phyloP scores from a whole-genome alignment of 768 basidiomycete species.

The Suillus placidus region DNA sequence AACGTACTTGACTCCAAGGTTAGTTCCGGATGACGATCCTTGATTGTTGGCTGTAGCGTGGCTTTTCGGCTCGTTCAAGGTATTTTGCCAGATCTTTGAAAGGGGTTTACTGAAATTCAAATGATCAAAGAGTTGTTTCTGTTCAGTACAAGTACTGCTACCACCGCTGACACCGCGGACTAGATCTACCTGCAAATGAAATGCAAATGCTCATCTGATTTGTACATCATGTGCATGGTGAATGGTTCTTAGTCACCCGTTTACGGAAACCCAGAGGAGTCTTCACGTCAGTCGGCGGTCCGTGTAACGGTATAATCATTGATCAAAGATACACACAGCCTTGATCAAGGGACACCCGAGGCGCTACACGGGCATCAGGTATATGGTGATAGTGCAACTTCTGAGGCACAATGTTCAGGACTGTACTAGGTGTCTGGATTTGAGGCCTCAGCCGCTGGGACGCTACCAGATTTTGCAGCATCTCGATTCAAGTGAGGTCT shows the following conservation, averaged over 20 bases:
- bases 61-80: not conserved
- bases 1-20: not conserved
- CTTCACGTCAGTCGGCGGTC: not conserved
- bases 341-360: not conserved
- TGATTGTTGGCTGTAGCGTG: not conserved
- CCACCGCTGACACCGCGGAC: not conserved
- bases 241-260: not conserved
- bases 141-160: not conserved
- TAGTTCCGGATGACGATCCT: not conserved
- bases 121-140: not conserved
- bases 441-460: no score
- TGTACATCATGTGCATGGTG: not conserved
- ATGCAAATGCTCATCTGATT: not conserved
- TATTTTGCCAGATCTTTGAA: not conserved
- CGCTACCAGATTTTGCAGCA: not conserved
- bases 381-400: not conserved
- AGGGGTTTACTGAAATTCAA: not conserved
- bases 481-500: not conserved
- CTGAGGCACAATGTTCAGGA: not conserved
- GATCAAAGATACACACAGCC: not conserved
- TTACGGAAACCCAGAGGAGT: not conserved
- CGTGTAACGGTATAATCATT: not conserved
- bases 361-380: not conserved
- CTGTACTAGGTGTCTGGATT: no score
- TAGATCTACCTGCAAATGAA: not conserved